Evolutionary conservation across 2,329 filamentous ascomycete species (phyloP).

Genomic region (Pseudophaeomoniella oleicola): DNA sequence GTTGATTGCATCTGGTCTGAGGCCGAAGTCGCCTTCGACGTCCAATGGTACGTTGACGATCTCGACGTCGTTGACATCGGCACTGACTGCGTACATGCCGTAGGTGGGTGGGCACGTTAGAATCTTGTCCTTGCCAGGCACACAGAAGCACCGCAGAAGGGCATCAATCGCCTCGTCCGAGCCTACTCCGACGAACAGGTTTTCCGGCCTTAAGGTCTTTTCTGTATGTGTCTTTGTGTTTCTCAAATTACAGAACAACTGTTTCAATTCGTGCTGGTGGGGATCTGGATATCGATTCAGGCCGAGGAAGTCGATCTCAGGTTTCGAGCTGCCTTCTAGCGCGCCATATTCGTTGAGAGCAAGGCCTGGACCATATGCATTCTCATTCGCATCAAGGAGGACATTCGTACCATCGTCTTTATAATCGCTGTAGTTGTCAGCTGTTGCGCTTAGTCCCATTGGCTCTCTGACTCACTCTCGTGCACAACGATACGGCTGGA

Average conservation of each 20-base stretch:
- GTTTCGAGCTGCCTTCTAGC: slow-evolving; percentile 26
- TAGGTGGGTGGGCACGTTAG: slow-evolving; percentile 93
- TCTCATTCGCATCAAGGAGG: slow-evolving; percentile 95
- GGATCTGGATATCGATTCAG: slow-evolving; percentile 94
- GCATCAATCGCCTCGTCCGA: slow-evolving; percentile 96
- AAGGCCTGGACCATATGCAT: slow-evolving; percentile 79
- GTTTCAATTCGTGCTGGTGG: slow-evolving; percentile 77
- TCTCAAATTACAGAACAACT: slow-evolving; percentile 70
- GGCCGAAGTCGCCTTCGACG: slow-evolving; percentile 53
- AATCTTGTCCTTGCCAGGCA: slow-evolving; percentile 75
- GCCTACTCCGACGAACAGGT: slow-evolving; percentile 89
- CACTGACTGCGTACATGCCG: slow-evolving; percentile 94
- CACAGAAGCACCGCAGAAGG: slow-evolving; percentile 82
- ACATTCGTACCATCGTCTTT: slow-evolving; percentile 96
- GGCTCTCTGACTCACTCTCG: slow-evolving; percentile 48
- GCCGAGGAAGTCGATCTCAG: slow-evolving; percentile 59
- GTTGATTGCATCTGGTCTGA: slow-evolving; percentile 57
- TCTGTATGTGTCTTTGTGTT: slow-evolving; percentile 71
- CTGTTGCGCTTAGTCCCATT: slow-evolving; percentile 5
- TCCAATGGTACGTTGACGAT: slow-evolving; percentile 78
- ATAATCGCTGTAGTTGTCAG: slow-evolving; percentile 60
- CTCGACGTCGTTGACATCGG: slow-evolving; percentile 80
- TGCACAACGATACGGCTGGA: slow-evolving; percentile 69
- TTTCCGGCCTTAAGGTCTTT: slow-evolving; percentile 58
- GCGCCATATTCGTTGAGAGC: slow-evolving; percentile 33